Base-by-base conservation (phyloP, 2,329 filamentous ascomycete species). In the Neoarthrinium moseri region DNA sequence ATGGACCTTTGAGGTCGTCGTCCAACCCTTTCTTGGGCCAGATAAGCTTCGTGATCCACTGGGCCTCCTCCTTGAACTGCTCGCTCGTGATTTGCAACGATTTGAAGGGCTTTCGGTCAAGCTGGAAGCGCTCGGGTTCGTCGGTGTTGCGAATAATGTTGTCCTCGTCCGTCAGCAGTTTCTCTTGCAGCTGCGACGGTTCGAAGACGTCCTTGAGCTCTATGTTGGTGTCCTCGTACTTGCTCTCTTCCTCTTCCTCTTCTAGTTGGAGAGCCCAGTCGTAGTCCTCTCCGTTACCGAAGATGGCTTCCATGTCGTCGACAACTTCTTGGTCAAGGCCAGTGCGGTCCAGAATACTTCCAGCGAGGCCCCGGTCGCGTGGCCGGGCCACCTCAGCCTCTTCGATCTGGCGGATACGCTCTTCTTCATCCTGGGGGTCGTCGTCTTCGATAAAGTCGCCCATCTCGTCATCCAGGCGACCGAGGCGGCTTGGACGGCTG, bases 181-280 rank as follows among this genome's bases (percentile, higher is more conserved):
- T 92, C 69, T 99, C 94, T 46, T 87, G 85, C 30, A 99, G 80
- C 65, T 99, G 91, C 3, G 91, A 95, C 1, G 94, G 94, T 68
- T 99, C 94, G 59, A 99, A 99, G 41, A 99, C 92, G 63, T 99
- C 92, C 71, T 97, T 96, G 51, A 99, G 80, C 67, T 96, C 90
- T 33, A 97, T 82, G 35, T 86, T 85, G 58, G 91, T 88, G 54
- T 95, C 89, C 51, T 89, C 87, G 49, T 84, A 80, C 54, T 87
- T 78, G 47, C 87, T 83, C 38, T 89, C 84, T 54, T 95, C 89
- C 54, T 91, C 87, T 40, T 91, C 86, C 36, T 94, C 88, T 66
- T 97, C 91, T 60, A 92, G 77, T 43, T 92, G 87, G 38, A 99
- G 73, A 7, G 92, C 94, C 84, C 95, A 99, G 56, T 91, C 86